A percentile compares a stretch with the other conserved stretches of the same genome.
phyloP scores from a whole-genome alignment of 2,329 filamentous ascomycete genomes.

The Aureobasidium sp. region DNA sequence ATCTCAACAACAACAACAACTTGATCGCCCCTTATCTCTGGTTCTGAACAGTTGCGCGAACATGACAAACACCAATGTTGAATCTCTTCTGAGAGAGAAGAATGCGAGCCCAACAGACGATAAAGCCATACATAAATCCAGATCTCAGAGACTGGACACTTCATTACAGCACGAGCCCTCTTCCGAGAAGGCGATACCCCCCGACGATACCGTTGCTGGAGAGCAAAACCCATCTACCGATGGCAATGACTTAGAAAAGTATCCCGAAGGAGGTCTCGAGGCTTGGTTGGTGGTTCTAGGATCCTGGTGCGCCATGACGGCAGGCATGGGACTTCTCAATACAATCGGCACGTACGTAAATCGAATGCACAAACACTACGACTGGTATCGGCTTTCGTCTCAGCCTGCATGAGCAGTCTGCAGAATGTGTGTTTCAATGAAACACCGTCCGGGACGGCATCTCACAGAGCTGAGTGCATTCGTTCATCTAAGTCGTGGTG shows the following conservation, averaged over 20 bases:
- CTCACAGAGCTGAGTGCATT: too few species aligned
- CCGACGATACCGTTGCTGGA: neutral
- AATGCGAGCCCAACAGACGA: neutral
- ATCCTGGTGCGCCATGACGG: slow-evolving; percentile 58
- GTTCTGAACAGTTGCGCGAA: neutral
- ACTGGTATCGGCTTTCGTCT: too few species aligned
- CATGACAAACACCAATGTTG: neutral
- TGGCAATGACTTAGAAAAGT: slow-evolving; percentile 29
- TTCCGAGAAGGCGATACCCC: neutral
- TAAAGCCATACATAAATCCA: neutral
- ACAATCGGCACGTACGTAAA: slow-evolving; percentile 19
- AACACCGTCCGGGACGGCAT: too few species aligned
- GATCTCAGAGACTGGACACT: neutral
- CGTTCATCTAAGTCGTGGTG: too few species aligned
- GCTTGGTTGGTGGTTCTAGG: slow-evolving; percentile 83
- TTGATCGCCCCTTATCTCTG: neutral
- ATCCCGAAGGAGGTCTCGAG: slow-evolving; percentile 71
- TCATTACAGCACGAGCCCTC: neutral
- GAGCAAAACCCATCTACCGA: neutral
- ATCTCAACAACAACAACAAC: neutral
- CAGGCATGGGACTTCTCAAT: slow-evolving; percentile 46
- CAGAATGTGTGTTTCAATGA: too few species aligned
- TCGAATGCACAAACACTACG: too few species aligned
- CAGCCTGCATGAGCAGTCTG: too few species aligned
- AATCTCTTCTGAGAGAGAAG: neutral